Base-by-base conservation (phyloP, 1,284 basidiomycete genomes). In the Cryptococcus floricola region DNA sequence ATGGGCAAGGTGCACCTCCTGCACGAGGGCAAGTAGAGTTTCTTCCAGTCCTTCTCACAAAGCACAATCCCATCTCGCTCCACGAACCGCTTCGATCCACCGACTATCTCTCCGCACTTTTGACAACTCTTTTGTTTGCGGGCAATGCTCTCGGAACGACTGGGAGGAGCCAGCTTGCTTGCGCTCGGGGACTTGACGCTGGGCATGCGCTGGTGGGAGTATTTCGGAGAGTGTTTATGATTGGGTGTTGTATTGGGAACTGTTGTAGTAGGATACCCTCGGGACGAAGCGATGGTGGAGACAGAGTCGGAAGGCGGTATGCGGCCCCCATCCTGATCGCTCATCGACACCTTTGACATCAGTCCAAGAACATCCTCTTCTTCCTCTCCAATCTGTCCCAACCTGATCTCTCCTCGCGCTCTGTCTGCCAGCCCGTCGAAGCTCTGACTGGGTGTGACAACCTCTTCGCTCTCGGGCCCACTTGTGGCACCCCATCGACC, bases 41-140 rank as follows among this genome's bases (percentile, higher is more conserved):
- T 86, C 81, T 93, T 93, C 91, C 91, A 94, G 74, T 91, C 92
- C 63, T 76, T 77, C 70, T 91, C 91, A 73, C 91, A 94, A 60
- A 94, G 77, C 38, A 84, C 79, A 27, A 87, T 83, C 14, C 80
- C 84, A 51, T 87, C 88, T 23, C 82, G 60, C 58, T 77, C 84
- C 64, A 92, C 89, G 69, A 88, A 93, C 62, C 87, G 80, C 59
- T 86, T 87, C 6, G 63, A 43, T 63, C 90, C 87, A 41, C 87
- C 85, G 53, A 93, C 87, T 56, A 66, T 76, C 68, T 81, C 82
- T 55, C 80, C 76, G 73, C 91, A 93, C 60, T 84, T 82, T 46
- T 84, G 78, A 67, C 91, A 94, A 4, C 54, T 58, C 53, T 69
- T 69, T 31, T 50, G 48, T 14, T 56, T 50, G 8, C 63, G 53